Conservation (phyloP, 2,329 filamentous ascomycete species). For the Ceratocystis huliohia region DNA sequence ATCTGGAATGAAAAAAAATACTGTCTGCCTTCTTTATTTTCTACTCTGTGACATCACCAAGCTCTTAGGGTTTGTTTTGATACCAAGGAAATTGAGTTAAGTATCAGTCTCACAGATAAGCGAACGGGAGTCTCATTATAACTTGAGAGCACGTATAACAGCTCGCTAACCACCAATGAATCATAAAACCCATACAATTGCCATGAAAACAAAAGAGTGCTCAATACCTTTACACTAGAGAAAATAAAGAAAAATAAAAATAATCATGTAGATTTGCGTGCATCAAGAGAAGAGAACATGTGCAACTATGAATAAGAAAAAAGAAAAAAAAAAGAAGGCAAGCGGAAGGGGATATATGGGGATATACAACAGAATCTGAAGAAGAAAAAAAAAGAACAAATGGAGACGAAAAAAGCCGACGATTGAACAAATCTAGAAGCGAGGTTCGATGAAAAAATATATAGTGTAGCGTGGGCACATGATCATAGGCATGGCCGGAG, state of each 20-base stretch:
- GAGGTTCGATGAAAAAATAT: neutral
- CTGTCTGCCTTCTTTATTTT: neutral
- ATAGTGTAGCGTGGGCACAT: slow-evolving; percentile 12
- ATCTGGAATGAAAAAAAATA: neutral
- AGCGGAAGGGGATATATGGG: neutral
- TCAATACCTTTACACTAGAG: neutral
- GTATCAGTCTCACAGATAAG: neutral
- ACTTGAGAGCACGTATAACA: neutral
- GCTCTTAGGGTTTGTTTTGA: neutral
- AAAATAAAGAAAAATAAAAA: neutral
- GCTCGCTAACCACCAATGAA: neutral
- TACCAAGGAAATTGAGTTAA: neutral
- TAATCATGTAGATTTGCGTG: neutral
- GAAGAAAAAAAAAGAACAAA: neutral
- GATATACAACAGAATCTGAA: neutral
- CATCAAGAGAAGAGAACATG: neutral
- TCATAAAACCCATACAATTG: neutral
- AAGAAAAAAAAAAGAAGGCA: neutral
- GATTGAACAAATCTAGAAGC: slow-evolving; percentile 13
- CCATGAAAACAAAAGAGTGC: neutral
- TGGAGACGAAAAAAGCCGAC: neutral
- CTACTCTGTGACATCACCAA: neutral
- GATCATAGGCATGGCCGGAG: slow-evolving; percentile 16
- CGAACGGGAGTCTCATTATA: neutral
- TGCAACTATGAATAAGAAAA: neutral